These are phyloP conservation scores for Lophiostoma macrostomum DNA, from an alignment of 495 filamentous ascomycete species.

Conservation along the genomic window DNA sequence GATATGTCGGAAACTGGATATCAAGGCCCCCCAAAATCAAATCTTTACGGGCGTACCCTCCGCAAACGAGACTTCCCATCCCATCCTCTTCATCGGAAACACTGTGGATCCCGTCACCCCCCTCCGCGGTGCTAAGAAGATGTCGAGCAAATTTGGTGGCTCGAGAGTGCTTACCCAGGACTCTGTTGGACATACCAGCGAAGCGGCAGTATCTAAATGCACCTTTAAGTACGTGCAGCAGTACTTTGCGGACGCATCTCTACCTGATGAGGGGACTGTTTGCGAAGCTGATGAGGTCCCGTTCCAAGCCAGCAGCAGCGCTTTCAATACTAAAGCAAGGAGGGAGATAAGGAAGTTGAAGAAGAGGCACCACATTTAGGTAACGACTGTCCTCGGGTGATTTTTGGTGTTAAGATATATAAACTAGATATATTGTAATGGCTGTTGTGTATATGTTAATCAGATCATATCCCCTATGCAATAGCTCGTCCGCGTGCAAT, in stretches of 20 bases:
- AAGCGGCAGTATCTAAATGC: slow-evolving; percentile 24
- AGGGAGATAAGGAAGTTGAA: no score
- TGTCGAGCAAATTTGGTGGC: slow-evolving; percentile 49
- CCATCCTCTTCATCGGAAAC: slow-evolving; percentile 55
- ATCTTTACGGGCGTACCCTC: slow-evolving; percentile 50
- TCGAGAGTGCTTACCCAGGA: slow-evolving; percentile 52
- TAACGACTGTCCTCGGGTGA: no score
- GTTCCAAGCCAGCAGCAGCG: no score
- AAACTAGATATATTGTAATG: no score
- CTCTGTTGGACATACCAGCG: slow-evolving; percentile 44
- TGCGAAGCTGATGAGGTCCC: slow-evolving; percentile 2
- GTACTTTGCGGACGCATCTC: slow-evolving; percentile 35
- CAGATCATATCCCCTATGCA: no score
- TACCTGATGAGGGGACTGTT: slow-evolving; percentile 34
- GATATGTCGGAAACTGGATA: slow-evolving; percentile 36
- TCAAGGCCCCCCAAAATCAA: slow-evolving; percentile 55
- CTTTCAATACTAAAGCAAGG: no score
- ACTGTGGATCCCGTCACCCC: slow-evolving; percentile 57
- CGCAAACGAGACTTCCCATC: slow-evolving; percentile 43
- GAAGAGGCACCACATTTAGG: no score
- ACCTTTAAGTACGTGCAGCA: slow-evolving; percentile 23
- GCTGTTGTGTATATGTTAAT: no score
- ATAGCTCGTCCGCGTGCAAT: no score
- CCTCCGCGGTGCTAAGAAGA: slow-evolving; percentile 47
- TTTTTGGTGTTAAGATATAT: no score